Evolutionary conservation across 2,329 filamentous ascomycete species (phyloP).

Genomic region (Fusarium cyanostomum): DNA sequence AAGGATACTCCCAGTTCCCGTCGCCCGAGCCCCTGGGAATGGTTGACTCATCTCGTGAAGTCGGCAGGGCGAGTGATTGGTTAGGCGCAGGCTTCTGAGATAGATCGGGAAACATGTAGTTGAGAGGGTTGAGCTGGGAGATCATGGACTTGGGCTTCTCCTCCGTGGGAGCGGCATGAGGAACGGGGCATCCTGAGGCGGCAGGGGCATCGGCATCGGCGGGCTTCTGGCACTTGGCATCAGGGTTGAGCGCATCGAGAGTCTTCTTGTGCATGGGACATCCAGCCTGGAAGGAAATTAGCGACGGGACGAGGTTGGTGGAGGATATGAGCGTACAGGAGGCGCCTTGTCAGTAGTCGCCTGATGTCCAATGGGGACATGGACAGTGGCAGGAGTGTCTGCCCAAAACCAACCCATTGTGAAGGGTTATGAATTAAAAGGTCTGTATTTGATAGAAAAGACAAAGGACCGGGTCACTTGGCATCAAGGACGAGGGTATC

Average conservation of each 20-base stretch:
- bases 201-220: constrained; percentile 29
- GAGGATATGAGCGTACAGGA: constrained; percentile 44
- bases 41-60: constrained; percentile 83
- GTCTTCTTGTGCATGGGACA: constrained; percentile 69
- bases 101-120: constrained; percentile 93
- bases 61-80: constrained; percentile 79
- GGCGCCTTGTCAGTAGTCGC: constrained; percentile 43
- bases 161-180: constrained; percentile 49
- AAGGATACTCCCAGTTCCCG: constrained; percentile 96
- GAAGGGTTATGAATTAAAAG: constrained; percentile 6
- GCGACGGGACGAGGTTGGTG: constrained; percentile 1
- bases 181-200: constrained; percentile 53
- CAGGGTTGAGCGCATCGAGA: constrained; percentile 56
- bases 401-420: constrained; percentile 73
- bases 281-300: constrained; percentile 53
- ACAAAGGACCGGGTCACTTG: background rate
- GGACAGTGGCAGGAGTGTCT: constrained; percentile 54
- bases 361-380: constrained; percentile 48
- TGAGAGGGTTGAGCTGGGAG: constrained; percentile 74
- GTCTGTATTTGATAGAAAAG: background rate
- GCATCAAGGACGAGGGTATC: background rate
- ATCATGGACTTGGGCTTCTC: constrained; percentile 58
- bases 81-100: constrained; percentile 80
- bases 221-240: constrained; percentile 39
- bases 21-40: constrained; percentile 87